Percentiles rank a stretch among this genome's conserved stretches.
Conservation (phyloP, 2,329 filamentous ascomycete genomes). For the Aspergillus carbonarius region DNA sequence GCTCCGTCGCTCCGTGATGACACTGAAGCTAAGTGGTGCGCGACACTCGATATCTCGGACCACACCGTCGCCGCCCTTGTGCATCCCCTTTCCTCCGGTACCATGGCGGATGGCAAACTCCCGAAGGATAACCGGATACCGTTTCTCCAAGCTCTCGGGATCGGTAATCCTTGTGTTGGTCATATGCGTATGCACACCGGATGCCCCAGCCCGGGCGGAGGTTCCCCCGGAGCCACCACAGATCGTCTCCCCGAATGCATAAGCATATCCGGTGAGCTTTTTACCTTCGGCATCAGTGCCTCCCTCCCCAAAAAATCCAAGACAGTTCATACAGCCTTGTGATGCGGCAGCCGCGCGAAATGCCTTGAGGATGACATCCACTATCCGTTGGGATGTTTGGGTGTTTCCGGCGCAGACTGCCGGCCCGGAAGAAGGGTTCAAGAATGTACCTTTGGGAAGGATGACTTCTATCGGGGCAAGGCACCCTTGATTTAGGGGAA, state of each 20-base stretch:
- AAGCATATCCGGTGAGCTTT: conserved; percentile 48
- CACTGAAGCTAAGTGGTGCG: conserved; percentile 38
- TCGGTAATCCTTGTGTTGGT: conserved; percentile 83
- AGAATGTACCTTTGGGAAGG: conserved; percentile 69
- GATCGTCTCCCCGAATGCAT: conserved; percentile 82
- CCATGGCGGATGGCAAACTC: conserved; percentile 65
- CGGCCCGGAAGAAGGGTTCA: conserved; percentile 69
- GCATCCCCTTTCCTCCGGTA: conserved; percentile 63
- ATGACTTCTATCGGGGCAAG: conserved; percentile 69
- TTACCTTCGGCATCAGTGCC: conserved; percentile 56
- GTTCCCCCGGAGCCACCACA: conserved; percentile 74
- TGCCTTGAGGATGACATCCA: conserved; percentile 75
- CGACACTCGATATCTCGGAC: conserved; percentile 78
- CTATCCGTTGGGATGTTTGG: conserved; percentile 72
- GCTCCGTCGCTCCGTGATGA: conserved; percentile 25
- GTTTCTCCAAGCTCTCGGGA: conserved; percentile 73
- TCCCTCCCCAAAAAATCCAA: conserved; percentile 46
- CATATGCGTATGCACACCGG: conserved; percentile 76
- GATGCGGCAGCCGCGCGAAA: conserved; percentile 73
- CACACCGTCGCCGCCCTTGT: conserved; percentile 72
- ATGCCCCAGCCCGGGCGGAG: conserved; percentile 68
- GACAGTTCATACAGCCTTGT: conserved; percentile 78
- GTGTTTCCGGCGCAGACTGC: conserved; percentile 80
- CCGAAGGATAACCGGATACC: conserved; percentile 71
- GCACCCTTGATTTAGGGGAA: conserved; percentile 80